Evolutionary conservation across 2,329 filamentous ascomycete species (phyloP).

Genomic region (Sporothrix inflata): DNA sequence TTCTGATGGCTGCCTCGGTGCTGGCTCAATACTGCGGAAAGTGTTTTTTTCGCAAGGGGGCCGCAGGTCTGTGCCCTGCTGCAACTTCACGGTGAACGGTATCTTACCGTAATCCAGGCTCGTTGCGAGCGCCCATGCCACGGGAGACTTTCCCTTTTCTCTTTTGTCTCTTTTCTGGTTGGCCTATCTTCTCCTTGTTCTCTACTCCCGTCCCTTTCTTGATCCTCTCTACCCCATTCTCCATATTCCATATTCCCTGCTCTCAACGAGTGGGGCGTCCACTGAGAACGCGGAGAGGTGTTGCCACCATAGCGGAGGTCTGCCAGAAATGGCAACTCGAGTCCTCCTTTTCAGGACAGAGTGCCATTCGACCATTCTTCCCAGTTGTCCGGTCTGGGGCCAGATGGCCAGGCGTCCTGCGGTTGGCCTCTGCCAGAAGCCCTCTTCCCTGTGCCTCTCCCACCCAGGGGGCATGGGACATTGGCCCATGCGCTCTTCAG

Average conservation of each 20-base stretch:
- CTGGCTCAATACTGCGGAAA: neutral
- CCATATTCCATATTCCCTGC: slow-evolving; percentile 6
- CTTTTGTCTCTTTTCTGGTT: neutral
- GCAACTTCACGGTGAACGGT: neutral
- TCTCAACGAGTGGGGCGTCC: neutral
- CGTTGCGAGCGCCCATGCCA: neutral
- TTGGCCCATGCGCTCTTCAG: slow-evolving; percentile 5
- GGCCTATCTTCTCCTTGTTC: neutral
- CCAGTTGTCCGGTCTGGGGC: neutral
- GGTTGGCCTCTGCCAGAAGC: neutral
- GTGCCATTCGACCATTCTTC: neutral
- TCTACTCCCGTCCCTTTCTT: neutral
- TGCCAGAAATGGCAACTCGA: slow-evolving; percentile 19
- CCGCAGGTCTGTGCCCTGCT: slow-evolving; percentile 8
- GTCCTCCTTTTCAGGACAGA: slow-evolving; percentile 1
- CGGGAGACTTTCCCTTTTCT: neutral
- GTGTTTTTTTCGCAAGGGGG: neutral
- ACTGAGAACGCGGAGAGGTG: slow-evolving; percentile 4
- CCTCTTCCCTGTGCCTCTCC: slow-evolving; percentile 14
- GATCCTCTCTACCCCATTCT: slow-evolving; percentile 11
- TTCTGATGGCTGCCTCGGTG: neutral
- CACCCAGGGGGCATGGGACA: slow-evolving; percentile 7
- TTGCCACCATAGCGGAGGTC: slow-evolving; percentile 19
- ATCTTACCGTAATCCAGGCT: slow-evolving; percentile 7
- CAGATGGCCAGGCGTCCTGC: neutral